Evolutionary conservation across 257 asterid genomes (phyloP).

Genomic region (Capsicum rhomboideum): DNA sequence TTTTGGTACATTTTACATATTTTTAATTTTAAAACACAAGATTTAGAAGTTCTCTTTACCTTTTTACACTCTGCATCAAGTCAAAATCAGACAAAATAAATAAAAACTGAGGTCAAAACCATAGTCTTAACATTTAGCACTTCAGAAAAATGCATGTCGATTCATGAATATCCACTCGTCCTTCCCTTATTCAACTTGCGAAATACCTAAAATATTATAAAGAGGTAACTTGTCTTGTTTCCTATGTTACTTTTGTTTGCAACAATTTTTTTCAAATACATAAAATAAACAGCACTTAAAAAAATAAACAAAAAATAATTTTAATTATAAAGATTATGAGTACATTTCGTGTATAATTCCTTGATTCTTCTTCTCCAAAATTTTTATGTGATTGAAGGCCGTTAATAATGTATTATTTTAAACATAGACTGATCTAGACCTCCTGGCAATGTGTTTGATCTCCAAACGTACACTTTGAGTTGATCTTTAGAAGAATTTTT

Average conservation of each 20-base stretch:
- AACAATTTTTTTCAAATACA: not conserved
- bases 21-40: not conserved
- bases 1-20: too few species aligned
- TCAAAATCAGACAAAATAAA: too few species aligned
- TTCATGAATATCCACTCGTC: not conserved
- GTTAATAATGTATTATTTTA: not conserved
- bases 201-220: not conserved
- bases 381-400: too few species aligned
- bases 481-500: not conserved
- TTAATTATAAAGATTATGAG: not conserved
- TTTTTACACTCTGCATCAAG: not conserved
- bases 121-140: not conserved
- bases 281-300: not conserved
- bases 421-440: not conserved
- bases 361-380: not conserved
- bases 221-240: not conserved
- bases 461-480: not conserved
- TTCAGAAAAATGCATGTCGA: not conserved
- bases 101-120: not conserved
- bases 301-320: not conserved
- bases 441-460: not conserved
- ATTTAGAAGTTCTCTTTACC: not conserved
- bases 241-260: not conserved
- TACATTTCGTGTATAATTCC: not conserved
- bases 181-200: not conserved